Evolutionary conservation across 2,329 filamentous ascomycete genomes (phyloP), one percentile per base, ranked within the genome.

Genomic region (Aspergillus costaricaensis): DNA sequence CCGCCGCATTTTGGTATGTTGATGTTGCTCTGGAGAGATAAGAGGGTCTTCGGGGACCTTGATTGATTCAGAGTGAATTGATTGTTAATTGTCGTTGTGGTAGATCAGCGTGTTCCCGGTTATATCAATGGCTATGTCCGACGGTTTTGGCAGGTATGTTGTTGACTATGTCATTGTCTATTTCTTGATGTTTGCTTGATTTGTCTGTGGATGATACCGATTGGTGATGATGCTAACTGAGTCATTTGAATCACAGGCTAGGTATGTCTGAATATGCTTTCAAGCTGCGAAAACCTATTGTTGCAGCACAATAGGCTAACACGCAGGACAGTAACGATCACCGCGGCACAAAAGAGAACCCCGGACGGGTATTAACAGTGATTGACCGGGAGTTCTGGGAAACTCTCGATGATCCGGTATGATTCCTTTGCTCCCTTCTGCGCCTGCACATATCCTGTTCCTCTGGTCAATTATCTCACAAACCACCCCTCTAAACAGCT

Each of bases 81-180:
- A 44, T 32, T n/a, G 55, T 49, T 55, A 44, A 53, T 55, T 48
- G 36, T 57, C 52, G 10, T 39, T 49, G n/a, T 47, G n/a, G 39
- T 58, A 97, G 94, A 98, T 74, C 85, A 87, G 68, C 85, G 92
- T 59, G 82, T 98, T 27, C 91, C 92, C 2, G 95, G 94, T 51
- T 97, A 92, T 81, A 92, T 98, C 21, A 90, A 88, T 67, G 92
- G 93, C 68, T 99, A 97, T 75, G 93, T 99, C 43, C 88, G 95
- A 60, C 86, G 95, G 39, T 98, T 99, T 78, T 99, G 95, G 95
- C 95, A 99, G 88, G 94, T 96, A 83, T 70, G 89, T 76, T 70
- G 89, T 76, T 36, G 32, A 36, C 32, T 21, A 47, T 52, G 58
- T 47, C 62, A 15, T 14, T 36, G 21, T 19, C 36, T 49, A 5